Evolutionary conservation across 2,329 filamentous ascomycete species (phyloP), one percentile per base, ranked within the genome.

Genomic region (Diplodia sapinea): DNA sequence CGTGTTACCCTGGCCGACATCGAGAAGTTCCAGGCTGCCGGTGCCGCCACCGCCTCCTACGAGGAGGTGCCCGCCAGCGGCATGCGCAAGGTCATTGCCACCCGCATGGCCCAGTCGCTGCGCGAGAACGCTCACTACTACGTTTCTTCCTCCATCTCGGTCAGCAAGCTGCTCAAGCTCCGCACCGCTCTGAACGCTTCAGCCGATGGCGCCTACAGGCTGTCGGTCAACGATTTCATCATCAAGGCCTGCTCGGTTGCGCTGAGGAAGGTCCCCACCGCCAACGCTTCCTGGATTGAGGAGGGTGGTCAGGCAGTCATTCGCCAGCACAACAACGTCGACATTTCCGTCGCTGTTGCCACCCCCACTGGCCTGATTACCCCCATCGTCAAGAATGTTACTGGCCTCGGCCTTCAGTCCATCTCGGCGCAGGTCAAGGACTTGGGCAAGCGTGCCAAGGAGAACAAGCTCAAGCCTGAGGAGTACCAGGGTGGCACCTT

Each of bases 401-500:
- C 94, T 80, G 88, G 85, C 75, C 91, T 93, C 74, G 95, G 95
- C 70, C 91, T 99, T 68, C 88, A 93, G 81, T 87, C 87, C 79
- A 97, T 99, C 83, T 97, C 93, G 66, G 82, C 86, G 76, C 87
- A 92, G 80, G 90, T 99, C 84, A 98, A 98, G 87, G 93, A 97
- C 78, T 91, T 99, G 67, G 94, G 94, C 79, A 97, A 96, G 89
- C 92, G 93, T 79, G 95, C 95, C 70, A 89, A 93, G 70, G 95
- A 98, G 74, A 92, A 92, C 83, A 99, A 98, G 89, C 91, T 99
- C 75, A 98, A 98, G 90, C 95, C 95, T 57, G 94, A 99, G 82
- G 94, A 99, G 84, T 99, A 96, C 89, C 94, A 97, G 86, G 95
- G 95, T 67, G 95, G 95, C 80, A 96, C 93, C 79, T 97, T 99